These are phyloP conservation scores for Rhizophlyctis rosea DNA, from an alignment of 192 early-diverging fungal species.

Conservation along the genomic window DNA sequence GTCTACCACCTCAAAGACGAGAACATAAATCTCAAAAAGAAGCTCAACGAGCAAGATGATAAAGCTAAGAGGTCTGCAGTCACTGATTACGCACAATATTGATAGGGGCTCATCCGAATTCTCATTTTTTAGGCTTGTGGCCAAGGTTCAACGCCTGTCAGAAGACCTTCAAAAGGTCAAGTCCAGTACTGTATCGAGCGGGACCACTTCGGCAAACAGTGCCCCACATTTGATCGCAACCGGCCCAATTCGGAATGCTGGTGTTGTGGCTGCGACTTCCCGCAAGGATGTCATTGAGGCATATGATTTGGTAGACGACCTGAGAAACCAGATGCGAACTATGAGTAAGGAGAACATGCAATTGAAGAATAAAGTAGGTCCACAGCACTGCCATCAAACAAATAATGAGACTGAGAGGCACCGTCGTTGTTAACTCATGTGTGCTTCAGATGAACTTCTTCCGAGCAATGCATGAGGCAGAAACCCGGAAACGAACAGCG, in stretches of 20 bases:
- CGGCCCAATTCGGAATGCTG: background rate
- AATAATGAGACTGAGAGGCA: too few relatives aligned
- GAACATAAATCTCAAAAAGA: constrained; percentile 47
- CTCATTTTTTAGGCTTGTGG: constrained; percentile 35
- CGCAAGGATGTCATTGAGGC: constrained; percentile 33
- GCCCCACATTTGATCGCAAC: too few relatives aligned
- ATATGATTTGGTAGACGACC: constrained; percentile 34
- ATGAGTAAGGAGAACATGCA: constrained; percentile 40
- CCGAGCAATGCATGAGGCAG: constrained; percentile 51
- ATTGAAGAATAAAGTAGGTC: constrained; percentile 37
- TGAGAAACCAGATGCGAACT: constrained; percentile 32
- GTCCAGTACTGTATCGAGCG: background rate
- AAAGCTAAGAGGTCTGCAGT: constrained; percentile 41
- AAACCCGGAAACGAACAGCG: constrained; percentile 38
- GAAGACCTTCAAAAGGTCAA: constrained; percentile 34
- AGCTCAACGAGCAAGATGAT: constrained; percentile 46
- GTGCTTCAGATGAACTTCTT: constrained; percentile 37
- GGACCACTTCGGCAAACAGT: background rate
- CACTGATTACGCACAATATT: background rate
- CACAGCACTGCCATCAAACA: background rate
- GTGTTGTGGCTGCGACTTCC: background rate
- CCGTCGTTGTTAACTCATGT: background rate
- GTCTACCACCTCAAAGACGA: constrained; percentile 42
- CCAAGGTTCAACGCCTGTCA: constrained; percentile 44
- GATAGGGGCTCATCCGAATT: background rate